Conservation (phyloP, 805 yeast genomes). For the Monosporozyma siamensis region DNA sequence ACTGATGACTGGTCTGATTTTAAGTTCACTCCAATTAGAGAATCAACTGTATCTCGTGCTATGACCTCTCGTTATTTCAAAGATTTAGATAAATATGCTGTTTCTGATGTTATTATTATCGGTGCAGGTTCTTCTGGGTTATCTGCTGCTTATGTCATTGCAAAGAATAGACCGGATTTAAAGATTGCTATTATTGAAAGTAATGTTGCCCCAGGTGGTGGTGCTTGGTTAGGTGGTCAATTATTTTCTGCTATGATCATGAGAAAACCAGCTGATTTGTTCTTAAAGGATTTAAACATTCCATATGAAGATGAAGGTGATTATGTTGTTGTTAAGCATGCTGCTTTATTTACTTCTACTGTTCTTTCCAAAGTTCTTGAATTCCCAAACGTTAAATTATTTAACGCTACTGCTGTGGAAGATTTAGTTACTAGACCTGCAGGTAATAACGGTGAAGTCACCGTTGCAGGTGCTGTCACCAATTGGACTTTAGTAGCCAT, state of each 20-base stretch:
- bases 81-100: conserved; percentile 65
- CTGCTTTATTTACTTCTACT: conserved; percentile 68
- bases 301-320: conserved; percentile 74
- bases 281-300: conserved; percentile 53
- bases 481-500: conserved; percentile 74
- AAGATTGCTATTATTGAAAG: conserved; percentile 69
- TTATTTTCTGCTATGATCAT: conserved; percentile 69
- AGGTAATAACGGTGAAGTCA: conserved; percentile 43
- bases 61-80: conserved; percentile 68
- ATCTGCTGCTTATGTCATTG: conserved; percentile 65
- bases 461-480: conserved; percentile 73
- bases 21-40: conserved; percentile 63
- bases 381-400: conserved; percentile 66
- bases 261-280: conserved; percentile 69
- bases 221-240: conserved; percentile 72
- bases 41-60: conserved; percentile 70
- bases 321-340: conserved; percentile 72
- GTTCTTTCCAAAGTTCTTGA: conserved; percentile 57
- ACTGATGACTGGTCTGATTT: conserved; percentile 54
- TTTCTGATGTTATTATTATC: conserved; percentile 62
- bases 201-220: conserved; percentile 72
- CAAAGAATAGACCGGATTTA: conserved; percentile 65
- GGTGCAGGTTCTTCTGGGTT: conserved; percentile 77
- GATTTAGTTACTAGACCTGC: conserved; percentile 67
- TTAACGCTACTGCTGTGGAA: conserved; percentile 75